Evolutionary conservation across 2,329 filamentous ascomycete genomes (phyloP), one percentile per base, ranked within the genome.

Genomic region (Cyclaneusma minus): DNA sequence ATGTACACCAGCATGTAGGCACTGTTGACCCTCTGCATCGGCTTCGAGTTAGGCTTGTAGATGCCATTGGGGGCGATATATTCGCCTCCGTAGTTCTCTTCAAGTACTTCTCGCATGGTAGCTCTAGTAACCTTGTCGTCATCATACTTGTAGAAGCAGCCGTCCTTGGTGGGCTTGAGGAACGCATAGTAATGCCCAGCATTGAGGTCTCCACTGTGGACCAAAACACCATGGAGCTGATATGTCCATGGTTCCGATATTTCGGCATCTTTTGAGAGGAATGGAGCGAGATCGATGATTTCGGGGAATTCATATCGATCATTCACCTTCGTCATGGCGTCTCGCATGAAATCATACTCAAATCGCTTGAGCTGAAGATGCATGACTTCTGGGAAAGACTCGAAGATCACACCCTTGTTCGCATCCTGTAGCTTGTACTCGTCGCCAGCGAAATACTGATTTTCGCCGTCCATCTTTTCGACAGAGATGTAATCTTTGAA

Each of bases 1-100:
- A 98, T 83, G 47, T 98, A 98, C 2, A 98, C 91, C 60, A 98
- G 56, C 89, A 98, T 98, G 60, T 98, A 98, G 4, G 89, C 91
- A 49, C 85, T 98, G 52, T 73, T 76, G 33, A 72, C 68, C 28
- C 71, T 63, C 54, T 75, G 64, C 10, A 70, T 50, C 2, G 68
- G 66, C 48, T 68, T 71, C 25, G 62, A 58, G n/a, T 55, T 42
- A 3, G 55, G 49, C 3, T 55, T 45, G n/a, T 61, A 59, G 8
- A 55, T 39, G 7, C 60, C 57, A 28, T 60, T 60, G 2, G 60
- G 51, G 5, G 57, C 49, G 5, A 39, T 27, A 45, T 84, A 91
- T 44, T 92, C 83, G 28, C 89, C 89, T 22, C 89, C 89, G 51
- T 82, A 98, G 51, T 95, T 98, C 37, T 98, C 91, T 45, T 95